Evolutionary conservation across 1,284 basidiomycete genomes (phyloP).

Genomic region (Neonothopanus nambi): DNA sequence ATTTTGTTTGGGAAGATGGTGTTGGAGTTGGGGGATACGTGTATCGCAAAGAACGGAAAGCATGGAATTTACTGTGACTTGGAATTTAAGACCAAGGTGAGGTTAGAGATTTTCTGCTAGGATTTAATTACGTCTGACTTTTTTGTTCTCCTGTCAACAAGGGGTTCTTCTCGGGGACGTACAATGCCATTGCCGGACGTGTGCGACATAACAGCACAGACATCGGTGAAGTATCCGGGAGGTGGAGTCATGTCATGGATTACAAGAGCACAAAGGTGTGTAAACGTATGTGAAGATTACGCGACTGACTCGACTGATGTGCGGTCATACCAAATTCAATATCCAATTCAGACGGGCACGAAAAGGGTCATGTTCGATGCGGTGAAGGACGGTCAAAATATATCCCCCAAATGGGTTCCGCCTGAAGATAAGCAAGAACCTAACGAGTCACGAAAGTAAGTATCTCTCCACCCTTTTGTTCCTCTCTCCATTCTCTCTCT

Average conservation of each 20-base stretch:
- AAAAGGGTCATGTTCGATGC: constrained; percentile 88
- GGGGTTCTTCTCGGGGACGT: constrained; percentile 97
- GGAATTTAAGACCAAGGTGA: constrained; percentile 96
- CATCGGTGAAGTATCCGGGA: constrained; percentile 85
- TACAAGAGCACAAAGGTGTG: constrained; percentile 72
- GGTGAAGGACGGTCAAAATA: constrained; percentile 65
- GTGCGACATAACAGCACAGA: constrained; percentile 70
- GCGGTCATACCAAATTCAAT: too few species aligned
- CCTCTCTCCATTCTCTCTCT: background rate
- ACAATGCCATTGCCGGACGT: constrained; percentile 88
- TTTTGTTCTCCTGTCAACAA: constrained; percentile 28
- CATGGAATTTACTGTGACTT: constrained; percentile 80
- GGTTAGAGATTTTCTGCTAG: background rate
- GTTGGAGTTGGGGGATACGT: constrained; percentile 91
- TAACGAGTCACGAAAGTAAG: constrained; percentile 84
- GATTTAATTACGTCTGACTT: background rate
- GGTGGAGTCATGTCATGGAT: constrained; percentile 93
- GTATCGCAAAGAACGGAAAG: constrained; percentile 82
- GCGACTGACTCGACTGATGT: background rate
- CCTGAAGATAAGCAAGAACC: constrained; percentile 88
- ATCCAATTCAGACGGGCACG: constrained; percentile 56
- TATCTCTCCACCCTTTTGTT: constrained; percentile 14
- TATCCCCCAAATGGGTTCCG: constrained; percentile 81
- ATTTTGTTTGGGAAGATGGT: constrained; percentile 99
- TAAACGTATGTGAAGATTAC: background rate